Evolutionary conservation across 164 flowering plant species (phyloP), one percentile per base, ranked within the genome.

Genomic region (Houttuynia cordata): DNA sequence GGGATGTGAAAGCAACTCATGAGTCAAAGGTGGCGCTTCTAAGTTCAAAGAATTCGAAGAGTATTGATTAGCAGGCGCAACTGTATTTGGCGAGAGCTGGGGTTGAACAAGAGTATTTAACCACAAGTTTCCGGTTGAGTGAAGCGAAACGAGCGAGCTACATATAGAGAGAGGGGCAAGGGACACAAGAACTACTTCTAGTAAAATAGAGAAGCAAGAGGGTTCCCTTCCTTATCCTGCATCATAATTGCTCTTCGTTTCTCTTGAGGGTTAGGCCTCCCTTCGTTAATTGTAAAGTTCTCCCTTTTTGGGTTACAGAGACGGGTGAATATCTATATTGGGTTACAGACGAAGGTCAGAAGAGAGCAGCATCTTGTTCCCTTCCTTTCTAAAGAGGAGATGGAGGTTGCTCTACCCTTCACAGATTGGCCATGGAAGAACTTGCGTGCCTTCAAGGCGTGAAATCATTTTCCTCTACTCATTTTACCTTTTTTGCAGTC

Each of bases 391-490:
- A n/a, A 10, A 51, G 23, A 67, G 63, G 49, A 73, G 66, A 45
- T 45, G 49, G 49, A 3, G 73, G 73, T 49, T 7, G 70, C 68
- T 30, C 37, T n/a, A 18, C 64, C 66, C 51, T 59, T 70, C 50
- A 57, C 68, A 58, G 52, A 64, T 24, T 70, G 73, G 76, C 76
- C 76, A 25, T 73, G 76, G 76, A 73, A 70, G 61, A 70, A 70
- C 62, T 62, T 73, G 56, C 66, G 73, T 20, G 49, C 21, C 65
- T 67, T 53, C 61, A 73, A 73, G 76, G 76, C 54, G 61, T 58
- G 37, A 22, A 18, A 18, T 8, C 40, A 15, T 61, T 25, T 51
- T 51, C 8, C 50, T 13, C 25, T 20, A 4, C 25, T 50, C 8
- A 24, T 30, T 51, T 61, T 24, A 22, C 20, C 19, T 42, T 21